Base-by-base conservation (phyloP, 352 stramenopile genomes). In the Phytopythium cucurbitacearum region DNA sequence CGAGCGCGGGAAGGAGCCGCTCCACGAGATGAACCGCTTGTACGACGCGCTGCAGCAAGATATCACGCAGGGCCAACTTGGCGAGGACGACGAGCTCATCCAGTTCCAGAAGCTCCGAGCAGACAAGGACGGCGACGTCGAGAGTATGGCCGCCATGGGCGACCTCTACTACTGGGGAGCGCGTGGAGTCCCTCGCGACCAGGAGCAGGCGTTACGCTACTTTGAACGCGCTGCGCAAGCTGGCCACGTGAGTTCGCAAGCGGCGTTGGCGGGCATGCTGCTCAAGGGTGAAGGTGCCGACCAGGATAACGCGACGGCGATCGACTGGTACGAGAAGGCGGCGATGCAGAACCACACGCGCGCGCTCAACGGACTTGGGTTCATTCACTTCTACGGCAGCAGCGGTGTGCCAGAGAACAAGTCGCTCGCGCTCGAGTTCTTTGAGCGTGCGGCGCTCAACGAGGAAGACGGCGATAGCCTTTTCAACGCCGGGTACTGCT, bases 151-250 rank as follows among this genome's bases (percentile, higher is more conserved):
- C 2, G 74, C 73, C 8, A 92, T 96, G 82, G 89, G 86, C 0
- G 87, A 96, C 42, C 53, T 96, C 13, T 93, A 94, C 47, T 97
- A 97, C 56, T 97, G 86, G 80, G 89, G 89, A 4, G 72, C 80
- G 5, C 73, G 83, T 10, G 89, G 89, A 3, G 42, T 96, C 7
- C 28, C 53, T 0, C 74, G 87, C 13, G 76, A 97, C 46, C 87
- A 96, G 15, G 43, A 41, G 11, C 71, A 71, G 7, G 89, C 89
- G 28, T 81, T 80, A 34, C 41, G 58, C 2, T 97, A 95, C 56
- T 97, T 92, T 53, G 44, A 76, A 12, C 60, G 69, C 40, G 89
- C 89, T 13, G 89, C 86, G 3, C 28, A 73, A 13, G 60, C 59
- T 28, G 86, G 80, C 0, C 64, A 95, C 46, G 64, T 77, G 1